A percentile compares a stretch with the other conserved stretches of the same genome.
Evolutionary conservation across 2,329 filamentous ascomycete genomes (phyloP).

Genomic region (Dactylella cylindrospora): DNA sequence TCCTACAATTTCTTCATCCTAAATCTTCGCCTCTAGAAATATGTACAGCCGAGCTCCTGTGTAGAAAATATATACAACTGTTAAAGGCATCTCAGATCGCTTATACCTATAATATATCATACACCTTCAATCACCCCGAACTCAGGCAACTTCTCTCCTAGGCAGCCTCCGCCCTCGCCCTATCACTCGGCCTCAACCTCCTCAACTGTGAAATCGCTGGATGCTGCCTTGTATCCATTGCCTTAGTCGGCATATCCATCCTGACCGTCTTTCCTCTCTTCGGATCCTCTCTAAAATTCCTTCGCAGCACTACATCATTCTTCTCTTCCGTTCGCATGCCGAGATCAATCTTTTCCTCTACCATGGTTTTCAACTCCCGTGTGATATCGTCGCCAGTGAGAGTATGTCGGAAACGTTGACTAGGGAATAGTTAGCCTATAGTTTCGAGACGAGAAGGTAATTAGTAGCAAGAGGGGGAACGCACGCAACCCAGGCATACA

Average conservation of each 20-base stretch:
- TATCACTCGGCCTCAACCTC: background rate
- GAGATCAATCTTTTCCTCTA: conserved; percentile 16
- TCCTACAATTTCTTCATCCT: no score
- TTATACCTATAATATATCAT: no score
- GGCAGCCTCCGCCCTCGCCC: background rate
- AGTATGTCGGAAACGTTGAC: conserved; percentile 32
- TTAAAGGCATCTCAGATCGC: no score
- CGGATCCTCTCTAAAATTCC: conserved; percentile 5
- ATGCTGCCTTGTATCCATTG: conserved; percentile 8
- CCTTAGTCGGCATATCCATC: background rate
- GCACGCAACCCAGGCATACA: conserved; percentile 77
- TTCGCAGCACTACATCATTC: background rate
- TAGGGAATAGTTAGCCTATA: no score
- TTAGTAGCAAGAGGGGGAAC: conserved; percentile 30
- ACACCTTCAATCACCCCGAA: no score
- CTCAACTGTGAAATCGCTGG: background rate
- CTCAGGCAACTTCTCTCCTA: no score
- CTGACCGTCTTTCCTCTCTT: conserved; percentile 5
- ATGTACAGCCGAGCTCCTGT: no score
- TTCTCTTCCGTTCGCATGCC: conserved; percentile 12
- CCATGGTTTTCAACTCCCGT: conserved; percentile 7
- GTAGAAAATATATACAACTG: no score
- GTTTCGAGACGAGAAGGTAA: background rate
- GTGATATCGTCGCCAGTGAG: conserved; percentile 22
- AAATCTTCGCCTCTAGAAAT: no score